Base-by-base conservation (phyloP, 768 basidiomycete species). In the Holtermannia corniformis region DNA sequence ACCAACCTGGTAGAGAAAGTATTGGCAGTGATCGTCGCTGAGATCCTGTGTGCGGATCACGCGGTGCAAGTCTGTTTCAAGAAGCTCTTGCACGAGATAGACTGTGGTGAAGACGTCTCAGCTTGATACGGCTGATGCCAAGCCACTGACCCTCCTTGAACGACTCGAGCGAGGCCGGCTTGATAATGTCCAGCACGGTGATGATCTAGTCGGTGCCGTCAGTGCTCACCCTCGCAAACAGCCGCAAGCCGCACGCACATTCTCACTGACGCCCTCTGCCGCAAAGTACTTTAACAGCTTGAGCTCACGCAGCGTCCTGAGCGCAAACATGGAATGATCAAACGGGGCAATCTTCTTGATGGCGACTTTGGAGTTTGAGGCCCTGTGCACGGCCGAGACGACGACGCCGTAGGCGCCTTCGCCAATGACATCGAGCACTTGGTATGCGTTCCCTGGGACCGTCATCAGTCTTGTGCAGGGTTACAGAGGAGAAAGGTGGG, bases 321-420 rank as follows among this genome's bases (percentile, higher is more conserved):
- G 64, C 47, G 62, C 60, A 49, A 70, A 67, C 59, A 72, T 67
- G 21, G 63, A 58, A 51, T 93, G 90, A 72, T 91, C 89, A 62
- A 96, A 95, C 0, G 92, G 92, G 0, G 85, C 82, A 70, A 97
- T 95, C 61, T 87, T 85, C 74, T 96, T 96, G 71, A 96, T 95
- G 26, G 92, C 92, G 44, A 97, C 92, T 74, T 83, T 86, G 41
- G 86, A 80, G 42, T 83, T 82, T 0, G 83, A 84, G 0, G 85
- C 80, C 49, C 78, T 72, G 70, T 93, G 88, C 5, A 87, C 73
- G 5, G 90, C 89, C 44, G 85, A 85, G 65, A 62, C 70, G 43
- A 95, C 92, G 65, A 92, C 82, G 37, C 91, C 92, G 73, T 93
- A 93, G 13, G 89, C 91, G 41, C 92, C 93, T 67, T 96, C 93